These are phyloP conservation scores for Paramecium caudatum DNA, from an alignment of 73 alveolate species.

Conservation along the genomic window DNA sequence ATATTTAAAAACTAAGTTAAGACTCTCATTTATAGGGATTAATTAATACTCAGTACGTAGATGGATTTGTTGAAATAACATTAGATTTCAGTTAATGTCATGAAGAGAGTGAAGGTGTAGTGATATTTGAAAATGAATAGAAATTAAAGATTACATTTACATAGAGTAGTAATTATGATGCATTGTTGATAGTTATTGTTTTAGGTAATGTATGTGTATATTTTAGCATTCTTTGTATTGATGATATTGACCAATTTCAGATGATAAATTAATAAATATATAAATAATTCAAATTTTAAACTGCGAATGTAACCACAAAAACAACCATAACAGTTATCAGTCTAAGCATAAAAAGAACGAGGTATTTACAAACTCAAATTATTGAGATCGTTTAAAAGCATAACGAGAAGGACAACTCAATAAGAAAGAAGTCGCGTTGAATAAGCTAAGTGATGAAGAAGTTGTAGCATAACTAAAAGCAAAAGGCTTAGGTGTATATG, in stretches of 20 bases:
- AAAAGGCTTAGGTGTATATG: conserved; percentile 89
- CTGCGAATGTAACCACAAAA: neutral
- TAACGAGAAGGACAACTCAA: conserved; percentile 74
- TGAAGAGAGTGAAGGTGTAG: conserved; percentile 16
- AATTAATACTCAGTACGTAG: neutral
- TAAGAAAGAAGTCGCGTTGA: conserved; percentile 80
- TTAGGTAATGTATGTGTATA: neutral
- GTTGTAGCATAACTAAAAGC: conserved; percentile 80
- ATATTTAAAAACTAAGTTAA: neutral
- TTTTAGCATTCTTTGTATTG: conserved; percentile 3
- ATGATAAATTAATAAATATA: too few relatives aligned
- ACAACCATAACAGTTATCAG: conserved; percentile 58
- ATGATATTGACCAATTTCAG: neutral
- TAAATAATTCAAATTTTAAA: conserved; percentile 40
- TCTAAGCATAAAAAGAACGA: conserved; percentile 57
- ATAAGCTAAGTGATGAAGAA: conserved; percentile 79
- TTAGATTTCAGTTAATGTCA: conserved; percentile 41
- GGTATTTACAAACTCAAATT: neutral
- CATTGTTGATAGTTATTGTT: neutral
- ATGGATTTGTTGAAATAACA: neutral
- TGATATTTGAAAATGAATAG: neutral
- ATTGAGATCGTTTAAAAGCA: conserved; percentile 76
- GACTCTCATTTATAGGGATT: conserved; percentile 7
- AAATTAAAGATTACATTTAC: neutral
- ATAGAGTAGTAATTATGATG: neutral